These are phyloP conservation scores for Botrytis porri DNA, from an alignment of 2,329 filamentous ascomycete species.

Conservation along the genomic window DNA sequence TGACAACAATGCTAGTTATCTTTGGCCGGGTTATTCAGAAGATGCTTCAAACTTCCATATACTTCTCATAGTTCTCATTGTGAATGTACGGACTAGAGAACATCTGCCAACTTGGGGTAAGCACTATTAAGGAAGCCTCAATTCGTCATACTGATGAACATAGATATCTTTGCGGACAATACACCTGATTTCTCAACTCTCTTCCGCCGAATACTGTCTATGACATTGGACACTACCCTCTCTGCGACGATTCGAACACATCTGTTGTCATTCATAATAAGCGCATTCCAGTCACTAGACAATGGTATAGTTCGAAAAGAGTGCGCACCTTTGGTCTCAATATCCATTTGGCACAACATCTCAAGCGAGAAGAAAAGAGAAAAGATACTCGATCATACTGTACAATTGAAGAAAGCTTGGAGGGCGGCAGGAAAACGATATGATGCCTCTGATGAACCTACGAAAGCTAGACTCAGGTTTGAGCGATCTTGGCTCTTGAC, in stretches of 20 bases:
- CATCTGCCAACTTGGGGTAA: slow-evolving; percentile 82
- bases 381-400: slow-evolving; percentile 64
- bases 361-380: slow-evolving; percentile 75
- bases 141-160: slow-evolving; percentile 21
- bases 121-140: slow-evolving; percentile 31
- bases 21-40: slow-evolving; percentile 91
- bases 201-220: slow-evolving; percentile 84
- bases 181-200: slow-evolving; percentile 81
- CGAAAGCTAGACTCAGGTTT: slow-evolving; percentile 78
- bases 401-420: slow-evolving; percentile 86
- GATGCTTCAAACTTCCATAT: slow-evolving; percentile 91
- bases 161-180: slow-evolving; percentile 72
- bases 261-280: slow-evolving; percentile 85
- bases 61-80: slow-evolving; percentile 77
- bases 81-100: slow-evolving; percentile 85
- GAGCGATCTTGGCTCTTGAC: slow-evolving; percentile 93
- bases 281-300: slow-evolving; percentile 91
- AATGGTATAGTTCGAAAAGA: slow-evolving; percentile 87
- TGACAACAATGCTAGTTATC: slow-evolving; percentile 58
- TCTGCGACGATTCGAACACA: slow-evolving; percentile 69
- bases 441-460: slow-evolving; percentile 76
- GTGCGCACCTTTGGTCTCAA: slow-evolving; percentile 91
- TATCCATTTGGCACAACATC: slow-evolving; percentile 93
- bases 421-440: slow-evolving; percentile 81
- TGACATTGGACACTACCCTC: slow-evolving; percentile 72